A percentile compares a stretch with the other conserved stretches of the same genome.
phyloP scores from a whole-genome alignment of 495 filamentous ascomycete genomes.

The Recurvomyces mirabilis region DNA sequence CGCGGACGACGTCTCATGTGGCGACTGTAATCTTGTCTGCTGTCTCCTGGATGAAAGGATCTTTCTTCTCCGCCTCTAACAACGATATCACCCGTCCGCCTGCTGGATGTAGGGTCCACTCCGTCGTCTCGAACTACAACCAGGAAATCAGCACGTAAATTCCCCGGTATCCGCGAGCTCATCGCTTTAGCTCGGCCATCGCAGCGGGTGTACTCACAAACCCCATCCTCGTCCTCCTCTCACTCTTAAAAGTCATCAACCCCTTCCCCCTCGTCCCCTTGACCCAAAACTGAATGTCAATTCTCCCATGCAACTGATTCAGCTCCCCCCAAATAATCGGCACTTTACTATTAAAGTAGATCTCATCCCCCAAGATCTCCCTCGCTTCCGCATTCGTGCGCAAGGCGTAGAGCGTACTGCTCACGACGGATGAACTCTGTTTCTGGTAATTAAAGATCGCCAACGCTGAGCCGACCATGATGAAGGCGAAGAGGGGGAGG shows the following conservation, averaged over 20 bases:
- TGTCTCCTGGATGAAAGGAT: slow-evolving; percentile 19
- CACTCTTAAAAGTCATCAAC: slow-evolving; percentile 71
- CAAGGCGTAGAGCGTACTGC: slow-evolving; percentile 77
- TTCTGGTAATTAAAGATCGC: slow-evolving; percentile 99
- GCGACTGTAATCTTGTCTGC: slow-evolving; percentile 13
- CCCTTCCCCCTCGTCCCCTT: slow-evolving; percentile 65
- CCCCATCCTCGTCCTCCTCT: slow-evolving; percentile 59
- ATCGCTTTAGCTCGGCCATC: neutral
- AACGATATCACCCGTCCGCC: slow-evolving; percentile 29
- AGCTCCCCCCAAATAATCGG: slow-evolving; percentile 90
- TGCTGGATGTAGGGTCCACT: slow-evolving; percentile 89
- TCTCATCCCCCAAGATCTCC: slow-evolving; percentile 73
- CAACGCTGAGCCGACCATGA: slow-evolving; percentile 54
- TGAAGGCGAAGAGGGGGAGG: slow-evolving; percentile 45
- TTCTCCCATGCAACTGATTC: slow-evolving; percentile 86
- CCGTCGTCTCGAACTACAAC: slow-evolving; percentile 83
- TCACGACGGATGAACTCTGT: slow-evolving; percentile 66
- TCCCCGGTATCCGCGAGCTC: slow-evolving; percentile 23
- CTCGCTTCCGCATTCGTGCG: slow-evolving; percentile 66
- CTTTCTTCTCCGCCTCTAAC: slow-evolving; percentile 9
- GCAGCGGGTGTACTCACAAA: slow-evolving; percentile 41
- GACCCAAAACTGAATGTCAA: slow-evolving; percentile 78
- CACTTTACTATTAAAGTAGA: slow-evolving; percentile 77
- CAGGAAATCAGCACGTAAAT: slow-evolving; percentile 55
- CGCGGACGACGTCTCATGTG: too few species aligned